Evolutionary conservation across 2,329 filamentous ascomycete species (phyloP), one percentile per base, ranked within the genome.

Genomic region (Clarireedia monteithiana): DNA sequence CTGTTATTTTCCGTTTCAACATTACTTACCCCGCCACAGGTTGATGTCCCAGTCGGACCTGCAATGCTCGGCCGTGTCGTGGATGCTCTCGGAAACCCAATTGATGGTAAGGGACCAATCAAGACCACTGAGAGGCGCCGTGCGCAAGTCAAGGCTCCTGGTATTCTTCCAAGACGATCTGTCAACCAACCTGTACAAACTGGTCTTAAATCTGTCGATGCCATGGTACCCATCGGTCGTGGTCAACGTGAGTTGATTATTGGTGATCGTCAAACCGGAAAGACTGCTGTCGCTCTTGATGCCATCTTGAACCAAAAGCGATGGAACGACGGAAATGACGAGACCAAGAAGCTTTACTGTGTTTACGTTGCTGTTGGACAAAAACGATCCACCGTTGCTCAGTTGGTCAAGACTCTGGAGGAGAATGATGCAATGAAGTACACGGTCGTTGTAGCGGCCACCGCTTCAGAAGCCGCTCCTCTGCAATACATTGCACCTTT

Each of bases 211-310:
- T 96, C 90, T 69, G 83, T 99, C 80, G 94, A 99, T 75, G 91
- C 94, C 79, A 97, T 99, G 94, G 94, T 99, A 69, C 94, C 94
- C 71, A 96, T 99, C 70, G 94, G 94, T 75, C 94, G 94, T 92
- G 94, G 94, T 73, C 94, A 99, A 84, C 94, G 94, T 92, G 94
- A 99, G 83, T 81, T 99, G 84, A 97, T 99, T 77, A 99, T 99
- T 77, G 94, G 94, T 82, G 94, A 99, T 75, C 94, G 94, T 91
- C 94, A 99, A 81, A 99, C 94, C 70, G 94, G 94, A 78, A 99
- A 99, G 88, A 99, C 94, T 73, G 94, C 94, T 71, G 92, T 99
- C 74, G 92, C 88, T 71, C 89, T 99, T 62, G 94, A 99, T 75
- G 85, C 92, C 75, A 97, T 99, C 69, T 86, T 99, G 62, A 99